Percentiles rank a stretch among this genome's conserved stretches.
Evolutionary conservation across 768 basidiomycete species (phyloP).

Genomic region (Asterophora lycoperdoides): DNA sequence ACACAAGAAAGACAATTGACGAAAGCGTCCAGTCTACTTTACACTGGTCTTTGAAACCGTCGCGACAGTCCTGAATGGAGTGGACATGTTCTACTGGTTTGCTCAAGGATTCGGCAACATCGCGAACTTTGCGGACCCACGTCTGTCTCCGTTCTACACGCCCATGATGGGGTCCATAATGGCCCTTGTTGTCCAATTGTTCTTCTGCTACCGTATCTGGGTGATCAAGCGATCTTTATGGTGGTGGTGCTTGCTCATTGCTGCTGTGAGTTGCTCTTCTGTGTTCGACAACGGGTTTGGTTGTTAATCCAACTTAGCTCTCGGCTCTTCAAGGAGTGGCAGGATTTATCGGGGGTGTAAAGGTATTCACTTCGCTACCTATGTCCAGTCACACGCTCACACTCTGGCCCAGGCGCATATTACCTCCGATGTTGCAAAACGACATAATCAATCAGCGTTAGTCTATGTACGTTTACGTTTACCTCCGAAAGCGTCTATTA

Average conservation of each 20-base stretch:
- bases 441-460: background rate
- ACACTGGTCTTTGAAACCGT: constrained; percentile 9
- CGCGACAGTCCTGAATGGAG: constrained; percentile 6
- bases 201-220: constrained; percentile 18
- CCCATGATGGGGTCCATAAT: constrained; percentile 13
- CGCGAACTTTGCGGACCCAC: constrained; percentile 1
- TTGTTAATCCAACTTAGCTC: background rate
- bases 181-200: constrained; percentile 12
- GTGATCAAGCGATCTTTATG: constrained; percentile 4
- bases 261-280: background rate
- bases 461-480: constrained; percentile 4
- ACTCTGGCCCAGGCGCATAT: background rate
- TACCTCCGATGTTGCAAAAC: constrained; percentile 5
- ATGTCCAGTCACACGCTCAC: background rate
- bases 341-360: constrained; percentile 5
- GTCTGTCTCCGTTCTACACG: constrained; percentile 9
- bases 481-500: background rate
- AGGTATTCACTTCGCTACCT: too few relatives aligned
- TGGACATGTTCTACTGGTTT: constrained; percentile 15
- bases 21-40: constrained; percentile 6
- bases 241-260: constrained; percentile 9
- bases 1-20: background rate
- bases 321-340: constrained; percentile 3
- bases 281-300: background rate
- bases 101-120: constrained; percentile 13